A percentile compares a stretch with the other conserved stretches of the same genome.
These are phyloP conservation scores for Flueggea neowawraea DNA, from an alignment of 441 rosid genomes.

Conservation along the genomic window DNA sequence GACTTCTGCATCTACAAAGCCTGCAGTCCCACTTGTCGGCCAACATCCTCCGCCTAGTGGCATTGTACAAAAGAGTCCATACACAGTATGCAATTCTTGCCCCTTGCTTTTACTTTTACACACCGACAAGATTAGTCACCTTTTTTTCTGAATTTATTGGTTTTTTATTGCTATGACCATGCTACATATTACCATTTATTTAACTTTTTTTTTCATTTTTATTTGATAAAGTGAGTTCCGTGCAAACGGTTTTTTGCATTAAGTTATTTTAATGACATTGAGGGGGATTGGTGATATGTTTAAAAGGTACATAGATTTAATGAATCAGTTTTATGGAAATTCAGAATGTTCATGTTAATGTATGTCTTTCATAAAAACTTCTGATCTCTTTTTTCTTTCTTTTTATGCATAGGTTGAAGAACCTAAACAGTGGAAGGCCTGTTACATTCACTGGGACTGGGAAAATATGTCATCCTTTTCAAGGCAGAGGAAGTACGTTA, in stretches of 20 bases:
- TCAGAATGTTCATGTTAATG: too few species aligned
- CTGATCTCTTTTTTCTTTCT: conserved; percentile 9
- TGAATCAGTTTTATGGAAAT: too few species aligned
- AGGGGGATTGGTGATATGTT: too few species aligned
- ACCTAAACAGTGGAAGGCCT: conserved; percentile 62
- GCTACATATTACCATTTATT: neutral
- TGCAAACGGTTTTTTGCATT: too few species aligned
- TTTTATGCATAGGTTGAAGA: conserved; percentile 48
- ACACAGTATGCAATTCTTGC: conserved; percentile 38
- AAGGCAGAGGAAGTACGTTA: conserved; percentile 87
- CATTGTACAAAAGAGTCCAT: conserved; percentile 44
- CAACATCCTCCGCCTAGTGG: conserved; percentile 51
- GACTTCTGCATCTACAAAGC: conserved; percentile 47
- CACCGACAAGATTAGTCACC: too few species aligned
- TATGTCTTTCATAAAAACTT: neutral
- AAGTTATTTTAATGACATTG: too few species aligned
- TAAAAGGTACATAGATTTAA: too few species aligned
- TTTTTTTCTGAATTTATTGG: too few species aligned
- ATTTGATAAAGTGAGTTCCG: too few species aligned
- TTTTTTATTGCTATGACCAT: neutral
- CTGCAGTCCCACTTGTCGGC: conserved; percentile 39
- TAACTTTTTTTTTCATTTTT: neutral
- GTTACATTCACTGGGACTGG: conserved; percentile 69
- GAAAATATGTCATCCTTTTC: conserved; percentile 60
- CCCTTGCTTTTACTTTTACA: neutral